A percentile compares a stretch with the other conserved stretches of the same genome.
phyloP scores from a whole-genome alignment of 176 grass and related monocot genomes.

The Metroxylon sagu region DNA sequence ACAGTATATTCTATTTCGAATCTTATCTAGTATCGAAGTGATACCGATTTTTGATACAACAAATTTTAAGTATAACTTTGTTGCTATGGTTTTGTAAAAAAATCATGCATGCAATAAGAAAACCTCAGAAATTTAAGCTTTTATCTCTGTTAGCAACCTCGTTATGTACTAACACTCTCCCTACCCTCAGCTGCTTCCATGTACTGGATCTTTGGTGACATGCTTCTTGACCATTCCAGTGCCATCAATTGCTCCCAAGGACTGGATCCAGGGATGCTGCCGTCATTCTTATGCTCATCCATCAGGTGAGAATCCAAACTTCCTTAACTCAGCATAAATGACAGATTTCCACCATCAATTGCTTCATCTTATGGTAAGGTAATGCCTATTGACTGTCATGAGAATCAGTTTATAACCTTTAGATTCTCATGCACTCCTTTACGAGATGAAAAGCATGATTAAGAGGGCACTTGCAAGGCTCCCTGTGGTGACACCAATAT shows the following conservation, averaged over 20 bases:
- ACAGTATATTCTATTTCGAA: too few relatives aligned
- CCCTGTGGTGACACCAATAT: constrained; percentile 69
- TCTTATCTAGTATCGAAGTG: too few relatives aligned
- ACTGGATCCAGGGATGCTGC: constrained; percentile 61
- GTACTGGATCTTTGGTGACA: constrained; percentile 93
- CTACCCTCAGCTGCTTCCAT: constrained; percentile 82
- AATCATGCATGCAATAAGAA: constrained; percentile 99
- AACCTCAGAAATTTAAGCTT: constrained; percentile 87
- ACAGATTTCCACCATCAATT: too few relatives aligned
- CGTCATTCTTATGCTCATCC: constrained; percentile 81
- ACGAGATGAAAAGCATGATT: constrained; percentile 31
- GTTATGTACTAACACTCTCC: constrained; percentile 84
- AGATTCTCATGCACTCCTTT: constrained; percentile 91
- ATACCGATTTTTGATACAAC: too few relatives aligned
- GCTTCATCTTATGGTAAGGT: too few relatives aligned
- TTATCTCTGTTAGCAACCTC: constrained; percentile 66
- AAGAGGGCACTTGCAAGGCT: constrained; percentile 46
- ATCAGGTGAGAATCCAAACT: constrained; percentile 30
- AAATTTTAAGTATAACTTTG: neutral
- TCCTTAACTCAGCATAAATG: neutral
- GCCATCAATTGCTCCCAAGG: constrained; percentile 81
- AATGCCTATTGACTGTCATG: neutral
- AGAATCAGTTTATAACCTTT: constrained; percentile 71
- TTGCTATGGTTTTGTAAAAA: constrained; percentile 32
- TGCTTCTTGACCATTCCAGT: constrained; percentile 81